A percentile compares a stretch with the other conserved stretches of the same genome.
These are phyloP conservation scores for Cordyceps cicadae DNA, from an alignment of 2,329 filamentous ascomycete species.

Conservation along the genomic window DNA sequence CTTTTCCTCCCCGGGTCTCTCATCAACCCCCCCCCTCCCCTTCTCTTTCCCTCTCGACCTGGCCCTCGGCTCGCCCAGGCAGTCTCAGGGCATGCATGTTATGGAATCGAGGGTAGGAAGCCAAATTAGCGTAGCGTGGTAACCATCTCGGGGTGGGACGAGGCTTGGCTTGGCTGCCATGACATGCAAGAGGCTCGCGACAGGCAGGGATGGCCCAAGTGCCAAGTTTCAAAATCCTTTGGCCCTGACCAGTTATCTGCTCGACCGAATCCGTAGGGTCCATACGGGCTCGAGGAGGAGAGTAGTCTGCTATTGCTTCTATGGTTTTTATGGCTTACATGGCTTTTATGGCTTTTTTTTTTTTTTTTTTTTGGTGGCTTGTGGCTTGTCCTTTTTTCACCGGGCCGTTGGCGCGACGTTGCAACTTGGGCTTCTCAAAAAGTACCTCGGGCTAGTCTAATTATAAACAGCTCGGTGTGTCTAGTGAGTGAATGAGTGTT, in stretches of 20 bases:
- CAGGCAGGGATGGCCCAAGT: slow-evolving; percentile 3
- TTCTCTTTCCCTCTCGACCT: background rate
- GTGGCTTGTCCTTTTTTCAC: background rate
- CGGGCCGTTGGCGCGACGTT: slow-evolving; percentile 11
- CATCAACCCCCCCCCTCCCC: background rate
- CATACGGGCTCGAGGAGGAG: background rate
- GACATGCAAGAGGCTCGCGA: background rate
- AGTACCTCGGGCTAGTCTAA: background rate
- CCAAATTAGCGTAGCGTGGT: background rate
- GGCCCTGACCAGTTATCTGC: background rate
- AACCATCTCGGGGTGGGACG: background rate
- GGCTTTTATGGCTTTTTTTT: background rate
- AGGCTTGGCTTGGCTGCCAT: background rate
- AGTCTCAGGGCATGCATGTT: background rate
- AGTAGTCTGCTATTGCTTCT: background rate
- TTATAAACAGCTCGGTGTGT: background rate
- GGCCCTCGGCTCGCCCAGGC: background rate
- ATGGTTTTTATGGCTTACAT: too few relatives aligned
- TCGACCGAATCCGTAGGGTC: background rate
- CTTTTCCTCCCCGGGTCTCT: too few relatives aligned
- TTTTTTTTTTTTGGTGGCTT: too few relatives aligned
- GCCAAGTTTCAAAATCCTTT: background rate
- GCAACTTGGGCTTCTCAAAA: background rate
- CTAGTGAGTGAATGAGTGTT: too few relatives aligned
- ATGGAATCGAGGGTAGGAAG: too few relatives aligned